Percentiles rank a stretch among this genome's conserved stretches.
phyloP scores from a whole-genome alignment of 495 filamentous ascomycete species.

The Hypoxylon lienhwacheense region DNA sequence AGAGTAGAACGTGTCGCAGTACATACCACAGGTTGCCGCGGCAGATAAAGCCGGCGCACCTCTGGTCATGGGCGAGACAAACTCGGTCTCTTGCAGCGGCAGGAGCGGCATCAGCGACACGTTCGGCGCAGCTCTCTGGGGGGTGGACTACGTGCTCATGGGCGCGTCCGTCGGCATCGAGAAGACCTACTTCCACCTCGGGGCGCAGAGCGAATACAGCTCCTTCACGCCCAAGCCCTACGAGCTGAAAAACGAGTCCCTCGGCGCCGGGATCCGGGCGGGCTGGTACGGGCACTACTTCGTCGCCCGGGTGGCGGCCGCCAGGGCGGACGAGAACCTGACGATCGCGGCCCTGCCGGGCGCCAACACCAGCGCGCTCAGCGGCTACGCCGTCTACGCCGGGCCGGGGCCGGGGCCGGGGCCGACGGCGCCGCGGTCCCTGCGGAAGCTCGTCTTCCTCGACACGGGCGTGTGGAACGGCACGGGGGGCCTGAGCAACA shows the following conservation, averaged over 20 bases:
- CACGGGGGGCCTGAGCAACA: conserved; percentile 32
- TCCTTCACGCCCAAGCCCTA: conserved; percentile 35
- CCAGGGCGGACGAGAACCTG: background rate
- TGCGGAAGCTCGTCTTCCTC: conserved; percentile 35
- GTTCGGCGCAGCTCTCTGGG: conserved; percentile 45
- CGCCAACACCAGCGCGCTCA: conserved; percentile 32
- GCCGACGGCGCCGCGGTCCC: background rate
- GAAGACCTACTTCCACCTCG: conserved; percentile 45
- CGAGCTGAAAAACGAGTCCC: conserved; percentile 32
- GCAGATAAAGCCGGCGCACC: conserved; percentile 35
- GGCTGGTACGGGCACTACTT: conserved; percentile 39
- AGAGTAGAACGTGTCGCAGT: conserved; percentile 35
- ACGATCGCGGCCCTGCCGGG: conserved; percentile 32
- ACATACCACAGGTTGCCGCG: conserved; percentile 28
- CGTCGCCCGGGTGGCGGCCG: conserved; percentile 20
- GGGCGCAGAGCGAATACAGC: conserved; percentile 39
- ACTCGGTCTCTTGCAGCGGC: conserved; percentile 42
- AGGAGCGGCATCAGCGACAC: conserved; percentile 41
- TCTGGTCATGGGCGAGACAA: conserved; percentile 46
- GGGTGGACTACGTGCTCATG: conserved; percentile 42
- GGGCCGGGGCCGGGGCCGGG: no score
- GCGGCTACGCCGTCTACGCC: conserved; percentile 33
- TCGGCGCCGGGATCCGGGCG: conserved; percentile 27
- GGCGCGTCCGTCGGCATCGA: conserved; percentile 39
- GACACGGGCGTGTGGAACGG: conserved; percentile 41